Percentiles rank a stretch among this genome's conserved stretches.
Evolutionary conservation across 1,139 yeast species (phyloP).

Genomic region (Candida freyschussii): DNA sequence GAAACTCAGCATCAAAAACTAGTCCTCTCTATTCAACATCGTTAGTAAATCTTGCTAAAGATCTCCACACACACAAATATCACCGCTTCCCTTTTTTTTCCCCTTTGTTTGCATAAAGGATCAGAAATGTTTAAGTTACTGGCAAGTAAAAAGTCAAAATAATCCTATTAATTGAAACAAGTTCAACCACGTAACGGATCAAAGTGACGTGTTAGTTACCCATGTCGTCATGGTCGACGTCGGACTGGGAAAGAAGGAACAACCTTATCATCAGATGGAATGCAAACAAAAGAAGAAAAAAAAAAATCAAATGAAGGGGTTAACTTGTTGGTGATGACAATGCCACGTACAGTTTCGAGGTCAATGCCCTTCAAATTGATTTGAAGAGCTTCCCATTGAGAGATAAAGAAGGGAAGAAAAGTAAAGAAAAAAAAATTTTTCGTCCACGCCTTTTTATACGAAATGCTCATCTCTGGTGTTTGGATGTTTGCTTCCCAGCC

Average conservation of each 20-base stretch:
- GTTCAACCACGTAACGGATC: conserved; percentile 14
- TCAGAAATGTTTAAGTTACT: conserved; percentile 62
- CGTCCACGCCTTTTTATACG: conserved; percentile 1
- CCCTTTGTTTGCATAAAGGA: conserved; percentile 18
- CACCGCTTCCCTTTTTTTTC: too few relatives aligned
- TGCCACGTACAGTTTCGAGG: too few relatives aligned
- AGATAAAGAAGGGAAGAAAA: conserved; percentile 1
- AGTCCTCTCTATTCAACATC: conserved; percentile 13
- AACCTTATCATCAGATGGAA: conserved; percentile 36
- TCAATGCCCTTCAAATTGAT: too few relatives aligned
- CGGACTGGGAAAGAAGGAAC: conserved; percentile 84
- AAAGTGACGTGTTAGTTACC: conserved; percentile 38
- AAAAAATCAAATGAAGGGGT: too few relatives aligned
- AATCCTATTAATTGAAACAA: conserved; percentile 14
- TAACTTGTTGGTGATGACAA: too few relatives aligned
- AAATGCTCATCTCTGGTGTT: conserved; percentile 2
- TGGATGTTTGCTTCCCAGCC: conserved; percentile 3
- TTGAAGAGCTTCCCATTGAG: too few relatives aligned
- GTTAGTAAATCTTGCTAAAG: conserved; percentile 12
- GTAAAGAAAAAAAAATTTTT: conserved; percentile 5
- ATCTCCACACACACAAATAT: too few relatives aligned
- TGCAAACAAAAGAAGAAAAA: not conserved
- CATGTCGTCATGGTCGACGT: conserved; percentile 89
- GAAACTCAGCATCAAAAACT: conserved; percentile 9
- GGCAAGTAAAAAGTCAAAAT: conserved; percentile 73